Evolutionary conservation across 768 basidiomycete genomes (phyloP).

Genomic region (Phaeotremella skinneri): DNA sequence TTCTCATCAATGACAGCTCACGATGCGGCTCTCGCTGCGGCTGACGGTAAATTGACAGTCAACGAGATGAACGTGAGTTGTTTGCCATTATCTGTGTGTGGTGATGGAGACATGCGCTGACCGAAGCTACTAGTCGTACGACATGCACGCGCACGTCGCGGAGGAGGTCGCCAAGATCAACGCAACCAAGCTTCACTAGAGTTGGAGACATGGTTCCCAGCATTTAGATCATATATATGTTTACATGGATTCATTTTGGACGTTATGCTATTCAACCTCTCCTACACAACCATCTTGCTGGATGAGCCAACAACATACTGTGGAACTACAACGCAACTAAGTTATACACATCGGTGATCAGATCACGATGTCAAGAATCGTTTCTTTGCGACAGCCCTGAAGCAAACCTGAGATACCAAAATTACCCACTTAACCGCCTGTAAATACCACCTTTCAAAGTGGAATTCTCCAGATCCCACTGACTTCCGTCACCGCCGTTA

Average conservation of each 20-base stretch:
- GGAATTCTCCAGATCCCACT: neutral
- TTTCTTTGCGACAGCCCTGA: too few relatives aligned
- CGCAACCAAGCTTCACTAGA: slow-evolving; percentile 12
- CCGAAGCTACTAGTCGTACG: slow-evolving; percentile 6
- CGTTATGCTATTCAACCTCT: neutral
- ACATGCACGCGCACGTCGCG: slow-evolving; percentile 13
- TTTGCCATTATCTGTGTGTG: neutral
- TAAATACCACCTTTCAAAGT: neutral
- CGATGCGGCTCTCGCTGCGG: neutral
- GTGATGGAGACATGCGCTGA: neutral
- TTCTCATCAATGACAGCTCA: slow-evolving; percentile 16
- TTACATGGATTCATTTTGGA: neutral
- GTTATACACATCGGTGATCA: too few relatives aligned
- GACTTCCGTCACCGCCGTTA: neutral
- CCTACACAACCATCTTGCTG: too few relatives aligned
- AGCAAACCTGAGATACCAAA: neutral
- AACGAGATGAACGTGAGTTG: slow-evolving; percentile 13
- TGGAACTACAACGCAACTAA: too few relatives aligned
- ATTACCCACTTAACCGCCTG: neutral
- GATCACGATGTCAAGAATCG: too few relatives aligned
- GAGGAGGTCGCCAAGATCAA: slow-evolving; percentile 8
- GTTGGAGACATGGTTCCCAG: too few relatives aligned
- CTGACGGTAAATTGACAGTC: slow-evolving; percentile 10
- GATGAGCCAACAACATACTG: too few relatives aligned
- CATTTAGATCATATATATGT: neutral